Percentiles rank a stretch among this genome's conserved stretches.
phyloP scores from a whole-genome alignment of 2,329 filamentous ascomycete species.

The Fusarium siculi region DNA sequence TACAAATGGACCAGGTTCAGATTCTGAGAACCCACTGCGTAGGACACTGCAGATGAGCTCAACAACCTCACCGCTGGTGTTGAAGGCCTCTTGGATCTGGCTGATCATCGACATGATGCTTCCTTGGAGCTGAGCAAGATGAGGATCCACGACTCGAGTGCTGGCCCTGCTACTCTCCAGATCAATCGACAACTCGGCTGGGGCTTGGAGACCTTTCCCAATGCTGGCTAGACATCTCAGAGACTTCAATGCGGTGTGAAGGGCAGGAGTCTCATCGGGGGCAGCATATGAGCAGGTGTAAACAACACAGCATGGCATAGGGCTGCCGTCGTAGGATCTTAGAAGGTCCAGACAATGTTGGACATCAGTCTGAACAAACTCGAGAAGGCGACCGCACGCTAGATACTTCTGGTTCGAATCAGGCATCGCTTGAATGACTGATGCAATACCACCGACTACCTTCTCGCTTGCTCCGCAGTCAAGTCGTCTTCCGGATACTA shows the following conservation, averaged over 20 bases:
- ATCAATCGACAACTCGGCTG: slow-evolving; percentile 74
- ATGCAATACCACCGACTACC: slow-evolving; percentile 78
- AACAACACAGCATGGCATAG: slow-evolving; percentile 39
- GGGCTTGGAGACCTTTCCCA: slow-evolving; percentile 77
- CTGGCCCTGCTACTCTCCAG: slow-evolving; percentile 63
- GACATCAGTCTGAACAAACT: slow-evolving; percentile 70
- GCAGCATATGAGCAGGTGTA: slow-evolving; percentile 44
- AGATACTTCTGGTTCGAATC: slow-evolving; percentile 69
- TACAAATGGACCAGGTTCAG: slow-evolving; percentile 79
- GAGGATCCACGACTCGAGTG: slow-evolving; percentile 16
- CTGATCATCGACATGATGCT: slow-evolving; percentile 60
- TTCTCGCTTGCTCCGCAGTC: slow-evolving; percentile 78
- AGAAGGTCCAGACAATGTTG: slow-evolving; percentile 37
- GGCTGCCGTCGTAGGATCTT: slow-evolving; percentile 4
- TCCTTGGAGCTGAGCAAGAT: slow-evolving; percentile 53
- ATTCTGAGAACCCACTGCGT: slow-evolving; percentile 79
- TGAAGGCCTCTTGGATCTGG: slow-evolving; percentile 63
- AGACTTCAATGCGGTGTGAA: slow-evolving; percentile 64
- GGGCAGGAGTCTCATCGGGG: slow-evolving; percentile 55
- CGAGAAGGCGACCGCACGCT: slow-evolving; percentile 39
- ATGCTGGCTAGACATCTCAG: slow-evolving; percentile 76
- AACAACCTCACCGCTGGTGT: slow-evolving; percentile 71
- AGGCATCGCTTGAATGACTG: slow-evolving; percentile 77
- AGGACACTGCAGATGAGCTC: slow-evolving; percentile 79
- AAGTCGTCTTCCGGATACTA: slow-evolving; percentile 63